Percentiles rank a stretch among this genome's conserved stretches.
phyloP scores from a whole-genome alignment of 2,329 filamentous ascomycete genomes.

The Aspergillus melleus region DNA sequence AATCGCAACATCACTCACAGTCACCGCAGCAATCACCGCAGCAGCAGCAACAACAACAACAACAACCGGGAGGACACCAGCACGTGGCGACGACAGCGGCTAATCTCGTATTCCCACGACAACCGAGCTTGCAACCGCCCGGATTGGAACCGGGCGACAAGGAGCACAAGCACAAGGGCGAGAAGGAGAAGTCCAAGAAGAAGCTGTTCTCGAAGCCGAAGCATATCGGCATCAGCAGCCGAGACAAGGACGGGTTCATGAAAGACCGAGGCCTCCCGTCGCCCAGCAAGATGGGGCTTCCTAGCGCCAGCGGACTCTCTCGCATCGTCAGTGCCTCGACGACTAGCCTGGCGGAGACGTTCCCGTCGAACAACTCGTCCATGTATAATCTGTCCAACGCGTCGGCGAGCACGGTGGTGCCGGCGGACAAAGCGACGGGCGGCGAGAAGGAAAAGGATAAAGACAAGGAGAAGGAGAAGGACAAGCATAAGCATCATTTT shows the following conservation, averaged over 20 bases:
- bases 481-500: conserved; percentile 60
- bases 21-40: not conserved
- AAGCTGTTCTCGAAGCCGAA: conserved; percentile 69
- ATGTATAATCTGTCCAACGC: conserved; percentile 63
- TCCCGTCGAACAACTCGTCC: conserved; percentile 54
- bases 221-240: conserved; percentile 60
- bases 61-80: conserved; percentile 44
- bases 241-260: conserved; percentile 52
- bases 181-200: conserved; percentile 66
- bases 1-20: not conserved
- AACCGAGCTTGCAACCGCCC: conserved; percentile 35
- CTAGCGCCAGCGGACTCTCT: conserved; percentile 53
- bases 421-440: conserved; percentile 41
- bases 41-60: not conserved
- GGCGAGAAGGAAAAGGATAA: conserved; percentile 44
- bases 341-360: conserved; percentile 58
- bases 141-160: conserved; percentile 33
- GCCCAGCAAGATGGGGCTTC: conserved; percentile 56
- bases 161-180: conserved; percentile 54
- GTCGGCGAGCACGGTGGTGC: conserved; percentile 62
- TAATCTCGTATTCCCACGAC: conserved; percentile 62
- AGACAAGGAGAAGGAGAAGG: conserved; percentile 46
- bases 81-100: conserved; percentile 63
- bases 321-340: conserved; percentile 61
- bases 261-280: conserved; percentile 58